Evolutionary conservation across 768 basidiomycete genomes (phyloP), one percentile per base, ranked within the genome.

Genomic region (Tylopilus cervinicoccineus): DNA sequence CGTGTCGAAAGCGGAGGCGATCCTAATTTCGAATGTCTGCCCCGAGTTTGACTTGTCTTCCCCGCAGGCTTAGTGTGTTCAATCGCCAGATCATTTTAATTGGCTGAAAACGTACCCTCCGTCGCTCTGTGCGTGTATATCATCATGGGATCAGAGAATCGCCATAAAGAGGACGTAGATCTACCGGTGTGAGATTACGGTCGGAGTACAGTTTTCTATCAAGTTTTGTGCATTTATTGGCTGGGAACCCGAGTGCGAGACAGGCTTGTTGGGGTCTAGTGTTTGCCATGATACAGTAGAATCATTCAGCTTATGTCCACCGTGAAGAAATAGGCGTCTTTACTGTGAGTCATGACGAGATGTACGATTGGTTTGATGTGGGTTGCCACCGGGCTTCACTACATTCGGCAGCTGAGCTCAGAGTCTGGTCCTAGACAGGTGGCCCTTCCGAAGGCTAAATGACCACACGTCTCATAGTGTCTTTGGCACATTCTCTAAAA

Each of bases 381-480:
- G n/a, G n/a, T n/a, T n/a, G n/a, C n/a, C n/a, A n/a, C n/a, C n/a
- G n/a, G n/a, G n/a, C n/a, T n/a, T n/a, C n/a, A n/a, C n/a, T n/a
- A n/a, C n/a, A n/a, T n/a, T n/a, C n/a, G n/a, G n/a, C n/a, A n/a
- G n/a, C n/a, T n/a, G n/a, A n/a, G n/a, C n/a, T n/a, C n/a, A n/a
- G n/a, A n/a, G n/a, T n/a, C n/a, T n/a, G n/a, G n/a, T n/a, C n/a
- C n/a, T n/a, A n/a, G 65, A 67, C 20, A 60, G 56, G 2, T 52
- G 33, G 20, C 55, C 60, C 43, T 73, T 70, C 34, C 69, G 58
- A 37, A 75, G 70, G 50, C 79, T 78, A 53, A 75, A 77, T 28
- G 16, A 65, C 87, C 86, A 91, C 9, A 79, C 81, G 8, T 62
- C 66, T 88, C 87, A 91, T 1, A 79, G 70, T 16, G 58, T 65